A percentile compares a stretch with the other conserved stretches of the same genome.
These are phyloP conservation scores for Aspergillus asperescens DNA, from an alignment of 495 filamentous ascomycete genomes.

Conservation along the genomic window DNA sequence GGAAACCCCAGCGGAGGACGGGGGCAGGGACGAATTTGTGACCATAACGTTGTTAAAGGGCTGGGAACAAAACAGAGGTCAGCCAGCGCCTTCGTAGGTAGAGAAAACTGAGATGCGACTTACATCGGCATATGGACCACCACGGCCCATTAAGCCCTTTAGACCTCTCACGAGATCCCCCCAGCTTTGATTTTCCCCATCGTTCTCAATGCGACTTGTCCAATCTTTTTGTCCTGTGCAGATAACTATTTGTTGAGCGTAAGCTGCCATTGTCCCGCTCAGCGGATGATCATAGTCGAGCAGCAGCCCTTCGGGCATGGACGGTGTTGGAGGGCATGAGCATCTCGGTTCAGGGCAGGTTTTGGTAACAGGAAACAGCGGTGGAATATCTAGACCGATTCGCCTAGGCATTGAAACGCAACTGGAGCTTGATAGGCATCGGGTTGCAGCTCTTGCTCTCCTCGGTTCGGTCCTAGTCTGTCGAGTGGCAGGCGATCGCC, in stretches of 20 bases:
- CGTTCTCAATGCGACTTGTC: slow-evolving; percentile 65
- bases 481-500: slow-evolving; percentile 7
- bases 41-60: slow-evolving; percentile 74
- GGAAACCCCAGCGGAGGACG: slow-evolving; percentile 31
- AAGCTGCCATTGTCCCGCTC: slow-evolving; percentile 69
- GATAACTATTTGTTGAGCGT: slow-evolving; percentile 76
- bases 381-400: slow-evolving; percentile 36
- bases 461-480: slow-evolving; percentile 4
- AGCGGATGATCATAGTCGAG: slow-evolving; percentile 69
- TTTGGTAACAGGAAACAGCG: slow-evolving; percentile 45
- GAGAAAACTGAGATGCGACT: slow-evolving; percentile 26
- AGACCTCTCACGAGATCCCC: slow-evolving; percentile 65
- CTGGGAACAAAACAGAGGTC: slow-evolving; percentile 36
- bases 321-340: slow-evolving; percentile 59
- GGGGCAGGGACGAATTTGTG: slow-evolving; percentile 63
- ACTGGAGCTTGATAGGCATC: slow-evolving; percentile 26
- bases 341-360: slow-evolving; percentile 69
- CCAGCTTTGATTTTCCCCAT: slow-evolving; percentile 37
- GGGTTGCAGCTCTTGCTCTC: slow-evolving; percentile 6
- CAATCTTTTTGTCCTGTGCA: slow-evolving; percentile 78
- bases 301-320: slow-evolving; percentile 60
- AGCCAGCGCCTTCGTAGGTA: not conserved
- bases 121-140: slow-evolving; percentile 67
- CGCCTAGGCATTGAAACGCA: slow-evolving; percentile 20
- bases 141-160: slow-evolving; percentile 59